These are phyloP conservation scores for Dysphania ambrosioides DNA, from an alignment of 148 eudicot species.

Conservation along the genomic window DNA sequence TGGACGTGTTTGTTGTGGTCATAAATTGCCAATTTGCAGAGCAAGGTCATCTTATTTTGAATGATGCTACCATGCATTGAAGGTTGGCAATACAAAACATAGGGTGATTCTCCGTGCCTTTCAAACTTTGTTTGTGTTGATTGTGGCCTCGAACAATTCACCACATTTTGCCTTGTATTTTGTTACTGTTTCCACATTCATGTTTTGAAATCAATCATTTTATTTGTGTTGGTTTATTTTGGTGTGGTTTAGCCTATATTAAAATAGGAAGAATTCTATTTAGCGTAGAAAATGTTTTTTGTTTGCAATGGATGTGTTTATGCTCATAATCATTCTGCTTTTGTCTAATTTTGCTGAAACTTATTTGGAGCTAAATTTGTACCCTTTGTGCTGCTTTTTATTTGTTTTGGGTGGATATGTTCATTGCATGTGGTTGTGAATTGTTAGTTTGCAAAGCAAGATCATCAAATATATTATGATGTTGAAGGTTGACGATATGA, in stretches of 20 bases:
- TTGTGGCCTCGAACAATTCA: background rate
- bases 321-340: background rate
- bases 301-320: background rate
- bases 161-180: background rate
- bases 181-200: too few relatives aligned
- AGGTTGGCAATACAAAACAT: background rate
- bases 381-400: too few relatives aligned
- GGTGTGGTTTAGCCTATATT: background rate
- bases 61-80: background rate
- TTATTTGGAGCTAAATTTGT: background rate
- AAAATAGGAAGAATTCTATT: background rate
- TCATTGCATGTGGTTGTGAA: too few relatives aligned
- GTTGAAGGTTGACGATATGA: too few relatives aligned
- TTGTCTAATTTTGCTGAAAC: background rate
- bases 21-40: background rate
- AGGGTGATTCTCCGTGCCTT: background rate
- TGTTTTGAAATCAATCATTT: too few relatives aligned
- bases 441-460: too few relatives aligned
- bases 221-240: too few relatives aligned
- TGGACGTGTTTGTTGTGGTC: background rate
- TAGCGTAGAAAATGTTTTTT: background rate
- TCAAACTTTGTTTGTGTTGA: background rate
- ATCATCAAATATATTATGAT: too few relatives aligned
- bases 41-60: background rate
- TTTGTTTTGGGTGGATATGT: too few relatives aligned